Evolutionary conservation across 106 monocot genomes (phyloP).

Genomic region (Dactylorhiza incarnata): DNA sequence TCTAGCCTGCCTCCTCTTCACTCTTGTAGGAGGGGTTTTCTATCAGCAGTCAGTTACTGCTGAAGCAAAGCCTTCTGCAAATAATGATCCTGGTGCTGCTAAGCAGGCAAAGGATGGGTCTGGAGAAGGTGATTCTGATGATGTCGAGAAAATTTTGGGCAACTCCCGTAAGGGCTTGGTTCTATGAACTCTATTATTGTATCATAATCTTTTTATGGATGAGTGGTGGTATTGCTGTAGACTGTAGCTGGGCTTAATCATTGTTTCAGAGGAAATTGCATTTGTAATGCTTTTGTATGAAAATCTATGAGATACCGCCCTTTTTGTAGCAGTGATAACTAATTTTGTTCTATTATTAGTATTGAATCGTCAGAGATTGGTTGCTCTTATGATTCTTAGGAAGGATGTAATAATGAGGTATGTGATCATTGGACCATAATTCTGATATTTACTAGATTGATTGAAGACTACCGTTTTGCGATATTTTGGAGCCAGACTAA

Average conservation of each 20-base stretch:
- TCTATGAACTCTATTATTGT: slow-evolving; percentile 16
- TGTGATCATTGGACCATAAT: not conserved
- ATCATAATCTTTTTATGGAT: not conserved
- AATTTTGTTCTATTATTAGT: not conserved
- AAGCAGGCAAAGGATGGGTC: slow-evolving; percentile 11
- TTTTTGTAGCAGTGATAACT: not conserved
- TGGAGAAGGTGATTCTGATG: slow-evolving; percentile 26
- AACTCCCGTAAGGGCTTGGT: slow-evolving; percentile 30
- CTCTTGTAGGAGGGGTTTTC: slow-evolving; percentile 74
- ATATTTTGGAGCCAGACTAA: not conserved
- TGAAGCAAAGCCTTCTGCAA: slow-evolving; percentile 10
- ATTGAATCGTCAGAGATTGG: not conserved
- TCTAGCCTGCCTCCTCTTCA: slow-evolving; percentile 58
- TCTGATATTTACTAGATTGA: not conserved
- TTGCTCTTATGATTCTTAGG: not conserved
- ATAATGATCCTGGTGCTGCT: slow-evolving; percentile 11
- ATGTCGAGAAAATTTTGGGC: slow-evolving; percentile 17
- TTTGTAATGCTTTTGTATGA: not conserved
- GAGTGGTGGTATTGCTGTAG: not conserved
- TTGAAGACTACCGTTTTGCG: not conserved
- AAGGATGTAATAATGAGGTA: not conserved
- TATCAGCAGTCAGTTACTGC: slow-evolving; percentile 79
- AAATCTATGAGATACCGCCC: not conserved
- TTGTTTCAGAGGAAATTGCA: not conserved
- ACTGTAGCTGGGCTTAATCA: not conserved